Evolutionary conservation across 495 filamentous ascomycete genomes (phyloP).

Genomic region (Hypoxylon cercidicola): DNA sequence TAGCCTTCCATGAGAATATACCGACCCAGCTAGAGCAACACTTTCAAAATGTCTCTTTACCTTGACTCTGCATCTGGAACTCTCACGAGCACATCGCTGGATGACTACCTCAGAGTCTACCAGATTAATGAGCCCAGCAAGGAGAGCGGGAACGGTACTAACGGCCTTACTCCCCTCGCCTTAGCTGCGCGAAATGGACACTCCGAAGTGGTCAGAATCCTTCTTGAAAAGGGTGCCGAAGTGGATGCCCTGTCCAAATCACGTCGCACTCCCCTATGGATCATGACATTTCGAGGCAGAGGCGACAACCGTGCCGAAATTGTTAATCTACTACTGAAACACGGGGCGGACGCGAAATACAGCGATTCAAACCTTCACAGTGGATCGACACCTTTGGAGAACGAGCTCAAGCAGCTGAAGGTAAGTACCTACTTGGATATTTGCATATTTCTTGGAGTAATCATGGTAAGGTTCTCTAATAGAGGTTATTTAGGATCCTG

Average conservation of each 20-base stretch:
- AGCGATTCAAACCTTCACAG: conserved; percentile 10
- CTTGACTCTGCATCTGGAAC: conserved; percentile 25
- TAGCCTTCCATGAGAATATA: too few relatives aligned
- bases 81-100: conserved; percentile 8
- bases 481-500: conserved; percentile 1
- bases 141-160: conserved; percentile 27
- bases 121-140: conserved; percentile 19
- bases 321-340: conserved; percentile 17
- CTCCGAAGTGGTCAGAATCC: conserved; percentile 38
- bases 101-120: conserved; percentile 20
- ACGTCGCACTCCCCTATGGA: conserved; percentile 20
- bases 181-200: conserved; percentile 50
- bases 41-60: conserved; percentile 45
- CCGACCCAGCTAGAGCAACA: too few relatives aligned
- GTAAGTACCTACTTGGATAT: too few relatives aligned
- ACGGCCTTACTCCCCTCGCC: conserved; percentile 46
- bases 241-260: conserved; percentile 22
- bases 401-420: conserved; percentile 22
- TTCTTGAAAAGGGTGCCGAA: conserved; percentile 28
- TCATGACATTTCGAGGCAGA: conserved; percentile 14
- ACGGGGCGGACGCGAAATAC: conserved; percentile 21
- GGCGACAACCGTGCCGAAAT: conserved; percentile 22
- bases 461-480: too few relatives aligned
- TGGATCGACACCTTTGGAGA: conserved; percentile 31
- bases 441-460: too few relatives aligned